A percentile compares a stretch with the other conserved stretches of the same genome.
Evolutionary conservation across 306 rosid species (phyloP).

Genomic region (Potentilla sterilis): DNA sequence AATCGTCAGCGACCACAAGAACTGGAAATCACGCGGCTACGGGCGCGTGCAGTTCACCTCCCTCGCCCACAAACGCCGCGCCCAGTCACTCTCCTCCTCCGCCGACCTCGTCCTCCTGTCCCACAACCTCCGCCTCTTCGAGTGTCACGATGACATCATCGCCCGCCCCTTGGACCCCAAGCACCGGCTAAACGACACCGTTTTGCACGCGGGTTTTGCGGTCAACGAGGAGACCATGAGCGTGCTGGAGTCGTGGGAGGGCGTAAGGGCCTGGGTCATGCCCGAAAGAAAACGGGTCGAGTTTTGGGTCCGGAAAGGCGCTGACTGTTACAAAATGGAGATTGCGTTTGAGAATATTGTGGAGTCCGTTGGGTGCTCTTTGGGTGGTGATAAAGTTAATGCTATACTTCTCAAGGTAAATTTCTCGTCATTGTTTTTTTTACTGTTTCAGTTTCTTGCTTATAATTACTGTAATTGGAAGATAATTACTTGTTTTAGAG

Average conservation of each 20-base stretch:
- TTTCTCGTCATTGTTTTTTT: not conserved
- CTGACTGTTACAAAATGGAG: constrained; percentile 58
- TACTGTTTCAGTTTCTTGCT: not conserved
- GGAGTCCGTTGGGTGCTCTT: constrained; percentile 50
- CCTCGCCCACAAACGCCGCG: constrained; percentile 34
- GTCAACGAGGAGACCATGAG: constrained; percentile 39
- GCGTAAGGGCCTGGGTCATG: constrained; percentile 61
- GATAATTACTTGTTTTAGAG: not conserved
- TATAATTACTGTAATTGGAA: not conserved
- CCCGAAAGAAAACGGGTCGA: constrained; percentile 67
- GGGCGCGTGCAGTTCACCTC: constrained; percentile 83
- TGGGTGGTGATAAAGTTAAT: constrained; percentile 43
- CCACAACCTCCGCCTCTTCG: constrained; percentile 49
- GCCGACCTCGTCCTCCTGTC: constrained; percentile 43
- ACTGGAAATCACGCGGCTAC: constrained; percentile 80
- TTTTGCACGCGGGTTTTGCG: constrained; percentile 56
- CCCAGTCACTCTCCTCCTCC: constrained; percentile 36
- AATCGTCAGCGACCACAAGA: constrained; percentile 54
- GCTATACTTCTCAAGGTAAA: constrained; percentile 18
- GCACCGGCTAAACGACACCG: constrained; percentile 41
- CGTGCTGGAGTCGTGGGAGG: constrained; percentile 60
- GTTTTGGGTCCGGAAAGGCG: constrained; percentile 46
- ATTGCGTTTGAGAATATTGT: constrained; percentile 62
- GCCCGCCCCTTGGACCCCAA: constrained; percentile 39
- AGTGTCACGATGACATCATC: constrained; percentile 52